These are phyloP conservation scores for Tylopilus rubrobrunneus DNA, from an alignment of 768 basidiomycete genomes.

Conservation along the genomic window DNA sequence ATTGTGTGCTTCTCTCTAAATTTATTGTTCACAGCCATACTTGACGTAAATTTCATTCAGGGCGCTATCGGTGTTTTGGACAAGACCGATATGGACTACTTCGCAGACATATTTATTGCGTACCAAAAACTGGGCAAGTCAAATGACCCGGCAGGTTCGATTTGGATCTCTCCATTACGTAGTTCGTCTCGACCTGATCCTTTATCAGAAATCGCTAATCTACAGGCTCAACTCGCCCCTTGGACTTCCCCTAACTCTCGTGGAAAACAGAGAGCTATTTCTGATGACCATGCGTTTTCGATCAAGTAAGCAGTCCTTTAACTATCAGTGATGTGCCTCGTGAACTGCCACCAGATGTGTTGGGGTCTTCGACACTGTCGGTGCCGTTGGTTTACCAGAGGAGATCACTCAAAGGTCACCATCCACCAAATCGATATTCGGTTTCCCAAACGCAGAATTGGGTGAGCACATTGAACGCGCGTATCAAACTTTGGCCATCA, in stretches of 20 bases:
- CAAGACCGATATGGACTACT: conserved; percentile 68
- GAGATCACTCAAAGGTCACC: conserved; percentile 48
- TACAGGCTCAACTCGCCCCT: conserved; percentile 44
- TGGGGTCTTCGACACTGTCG: conserved; percentile 80
- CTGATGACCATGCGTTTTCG: conserved; percentile 47
- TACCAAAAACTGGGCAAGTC: conserved; percentile 62
- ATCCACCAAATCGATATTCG: conserved; percentile 51
- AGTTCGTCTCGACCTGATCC: neutral
- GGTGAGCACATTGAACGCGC: conserved; percentile 63
- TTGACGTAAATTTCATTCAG: conserved; percentile 31
- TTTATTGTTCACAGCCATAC: neutral
- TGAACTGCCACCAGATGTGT: conserved; percentile 43
- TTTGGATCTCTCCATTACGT: neutral
- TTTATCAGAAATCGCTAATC: conserved; percentile 31
- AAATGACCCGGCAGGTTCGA: conserved; percentile 42
- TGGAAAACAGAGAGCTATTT: conserved; percentile 50
- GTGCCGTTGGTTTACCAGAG: conserved; percentile 65
- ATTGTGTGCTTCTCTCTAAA: conserved; percentile 18
- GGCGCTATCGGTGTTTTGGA: conserved; percentile 70
- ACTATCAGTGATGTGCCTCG: neutral
- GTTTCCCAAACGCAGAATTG: conserved; percentile 56
- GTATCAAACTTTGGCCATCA: conserved; percentile 66
- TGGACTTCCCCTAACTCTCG: conserved; percentile 53
- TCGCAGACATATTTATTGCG: conserved; percentile 56
- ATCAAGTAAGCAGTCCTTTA: conserved; percentile 47